These are phyloP conservation scores for Backusella luteola DNA, from an alignment of 192 early-diverging fungal species.

Conservation along the genomic window DNA sequence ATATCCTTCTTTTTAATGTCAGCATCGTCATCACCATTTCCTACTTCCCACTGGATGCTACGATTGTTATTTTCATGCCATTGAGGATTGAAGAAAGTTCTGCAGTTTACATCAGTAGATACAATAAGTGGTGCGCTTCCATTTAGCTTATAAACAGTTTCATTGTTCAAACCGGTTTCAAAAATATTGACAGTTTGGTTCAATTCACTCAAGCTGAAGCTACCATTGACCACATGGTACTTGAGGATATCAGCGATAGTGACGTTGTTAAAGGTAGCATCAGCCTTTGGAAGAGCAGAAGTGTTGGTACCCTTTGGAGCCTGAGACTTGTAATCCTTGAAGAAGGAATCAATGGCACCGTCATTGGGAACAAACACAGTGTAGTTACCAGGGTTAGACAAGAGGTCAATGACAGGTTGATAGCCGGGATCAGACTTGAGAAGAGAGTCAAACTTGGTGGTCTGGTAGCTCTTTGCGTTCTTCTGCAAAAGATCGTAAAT, in stretches of 20 bases:
- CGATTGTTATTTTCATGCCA: not conserved
- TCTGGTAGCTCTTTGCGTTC: not conserved
- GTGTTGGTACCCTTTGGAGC: not conserved
- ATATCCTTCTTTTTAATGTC: slow-evolving; percentile 5
- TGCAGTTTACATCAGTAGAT: not conserved
- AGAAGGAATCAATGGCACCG: not conserved
- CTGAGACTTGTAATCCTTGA: not conserved
- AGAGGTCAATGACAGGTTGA: slow-evolving; percentile 3
- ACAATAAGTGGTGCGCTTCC: not conserved
- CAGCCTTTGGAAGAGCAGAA: not conserved
- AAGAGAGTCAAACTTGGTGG: not conserved
- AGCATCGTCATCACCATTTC: slow-evolving; percentile 5
- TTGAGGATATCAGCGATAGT: slow-evolving; percentile 5
- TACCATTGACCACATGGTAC: slow-evolving; percentile 8
- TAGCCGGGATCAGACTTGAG: not conserved
- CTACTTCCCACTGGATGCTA: not conserved
- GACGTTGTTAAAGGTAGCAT: not conserved
- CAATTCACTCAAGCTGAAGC: not conserved
- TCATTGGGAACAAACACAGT: slow-evolving; percentile 15
- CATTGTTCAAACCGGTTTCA: not conserved
- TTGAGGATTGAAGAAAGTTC: not conserved
- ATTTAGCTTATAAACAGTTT: not conserved
- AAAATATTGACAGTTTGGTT: not conserved
- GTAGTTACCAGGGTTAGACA: slow-evolving; percentile 7
- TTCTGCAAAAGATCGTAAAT: not conserved